These are phyloP conservation scores for Cercospora brassicicola DNA, from an alignment of 2,329 filamentous ascomycete genomes.

Conservation along the genomic window DNA sequence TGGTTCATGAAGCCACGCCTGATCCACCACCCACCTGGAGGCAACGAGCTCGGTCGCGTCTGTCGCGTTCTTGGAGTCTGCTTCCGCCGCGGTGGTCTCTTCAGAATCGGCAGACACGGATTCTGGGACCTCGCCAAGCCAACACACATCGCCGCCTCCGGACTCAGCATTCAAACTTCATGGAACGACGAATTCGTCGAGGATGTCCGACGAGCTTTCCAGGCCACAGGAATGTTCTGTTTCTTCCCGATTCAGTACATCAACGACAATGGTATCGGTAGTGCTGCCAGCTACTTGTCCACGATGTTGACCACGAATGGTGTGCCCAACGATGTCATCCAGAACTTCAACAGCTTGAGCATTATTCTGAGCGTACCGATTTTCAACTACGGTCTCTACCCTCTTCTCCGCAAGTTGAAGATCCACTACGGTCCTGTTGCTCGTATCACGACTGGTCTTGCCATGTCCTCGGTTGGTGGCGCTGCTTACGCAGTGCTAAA, in stretches of 20 bases:
- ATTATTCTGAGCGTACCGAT: slow-evolving; percentile 48
- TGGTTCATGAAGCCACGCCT: slow-evolving; percentile 33
- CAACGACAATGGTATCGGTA: slow-evolving; percentile 39
- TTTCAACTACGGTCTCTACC: slow-evolving; percentile 48
- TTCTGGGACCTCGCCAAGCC: slow-evolving; percentile 36
- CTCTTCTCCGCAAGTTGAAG: slow-evolving; percentile 43
- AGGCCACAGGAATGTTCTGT: slow-evolving; percentile 59
- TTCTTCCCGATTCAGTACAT: slow-evolving; percentile 49
- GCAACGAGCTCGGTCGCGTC: slow-evolving; percentile 31
- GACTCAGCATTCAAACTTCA: slow-evolving; percentile 28
- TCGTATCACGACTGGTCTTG: slow-evolving; percentile 50
- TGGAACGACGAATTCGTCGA: slow-evolving; percentile 72
- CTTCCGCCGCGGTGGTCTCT: slow-evolving; percentile 22
- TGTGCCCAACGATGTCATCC: slow-evolving; percentile 50
- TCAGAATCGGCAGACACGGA: slow-evolving; percentile 24
- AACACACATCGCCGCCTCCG: slow-evolving; percentile 30
- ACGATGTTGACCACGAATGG: slow-evolving; percentile 37
- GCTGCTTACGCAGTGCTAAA: slow-evolving; percentile 44
- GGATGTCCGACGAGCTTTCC: slow-evolving; percentile 62
- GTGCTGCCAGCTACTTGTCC: slow-evolving; percentile 29
- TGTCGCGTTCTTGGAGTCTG: slow-evolving; percentile 28
- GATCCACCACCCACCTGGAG: slow-evolving; percentile 30
- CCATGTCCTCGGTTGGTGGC: slow-evolving; percentile 51
- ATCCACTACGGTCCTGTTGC: slow-evolving; percentile 52
- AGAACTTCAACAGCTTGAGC: slow-evolving; percentile 49